Evolutionary conservation across 441 rosid genomes (phyloP).

Genomic region (Euphorbia celastroides): DNA sequence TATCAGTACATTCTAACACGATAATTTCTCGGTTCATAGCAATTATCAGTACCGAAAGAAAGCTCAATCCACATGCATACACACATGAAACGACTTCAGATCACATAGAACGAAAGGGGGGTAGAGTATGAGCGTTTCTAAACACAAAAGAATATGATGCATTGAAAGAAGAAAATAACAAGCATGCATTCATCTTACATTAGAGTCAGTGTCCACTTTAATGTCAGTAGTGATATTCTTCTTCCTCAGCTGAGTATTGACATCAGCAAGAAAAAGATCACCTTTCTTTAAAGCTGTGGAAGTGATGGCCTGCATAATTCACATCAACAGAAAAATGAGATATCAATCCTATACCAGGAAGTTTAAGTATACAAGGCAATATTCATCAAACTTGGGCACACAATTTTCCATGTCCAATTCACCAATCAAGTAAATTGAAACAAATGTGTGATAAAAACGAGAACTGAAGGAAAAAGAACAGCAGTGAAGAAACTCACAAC

Average conservation of each 20-base stretch:
- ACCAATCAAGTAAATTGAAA: neutral
- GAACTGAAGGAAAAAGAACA: neutral
- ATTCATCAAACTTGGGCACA: neutral
- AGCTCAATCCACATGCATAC: neutral
- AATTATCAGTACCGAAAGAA: neutral
- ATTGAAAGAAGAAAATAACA: neutral
- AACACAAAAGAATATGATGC: neutral
- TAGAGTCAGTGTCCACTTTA: conserved; percentile 85
- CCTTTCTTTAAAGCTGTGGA: conserved; percentile 58
- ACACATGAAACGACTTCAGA: neutral
- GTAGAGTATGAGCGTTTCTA: neutral
- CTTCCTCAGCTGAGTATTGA: conserved; percentile 75
- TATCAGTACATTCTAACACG: neutral
- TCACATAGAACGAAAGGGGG: neutral
- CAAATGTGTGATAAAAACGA: neutral
- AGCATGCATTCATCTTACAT: conserved; percentile 39
- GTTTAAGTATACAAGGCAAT: too few species aligned
- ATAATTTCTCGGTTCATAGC: neutral
- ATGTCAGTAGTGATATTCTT: conserved; percentile 79
- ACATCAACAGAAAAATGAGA: neutral
- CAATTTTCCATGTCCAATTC: neutral
- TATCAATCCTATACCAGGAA: too few species aligned
- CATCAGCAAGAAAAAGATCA: conserved; percentile 46
- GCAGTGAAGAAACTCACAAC: conserved; percentile 39
- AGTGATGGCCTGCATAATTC: conserved; percentile 42